These are phyloP conservation scores for Daldinia vernicosa DNA, from an alignment of 495 filamentous ascomycete genomes.

Conservation along the genomic window DNA sequence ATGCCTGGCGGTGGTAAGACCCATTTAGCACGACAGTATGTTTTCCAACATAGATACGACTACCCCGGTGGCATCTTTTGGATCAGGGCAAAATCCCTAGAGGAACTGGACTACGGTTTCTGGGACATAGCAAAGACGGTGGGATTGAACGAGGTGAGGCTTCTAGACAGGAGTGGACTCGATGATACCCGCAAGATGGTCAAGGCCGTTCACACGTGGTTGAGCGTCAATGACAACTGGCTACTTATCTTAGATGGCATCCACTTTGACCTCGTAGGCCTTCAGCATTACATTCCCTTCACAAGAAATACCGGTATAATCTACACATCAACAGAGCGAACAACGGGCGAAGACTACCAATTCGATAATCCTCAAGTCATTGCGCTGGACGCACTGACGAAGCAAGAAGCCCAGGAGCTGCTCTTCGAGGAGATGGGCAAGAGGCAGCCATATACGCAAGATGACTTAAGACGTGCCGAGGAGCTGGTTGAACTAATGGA, in stretches of 20 bases:
- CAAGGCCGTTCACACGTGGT: constrained; percentile 71
- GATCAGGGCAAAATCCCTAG: constrained; percentile 73
- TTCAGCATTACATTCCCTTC: constrained; percentile 75
- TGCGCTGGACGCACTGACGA: constrained; percentile 64
- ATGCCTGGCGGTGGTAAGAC: constrained; percentile 84
- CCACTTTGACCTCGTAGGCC: constrained; percentile 69
- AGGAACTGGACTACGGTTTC: constrained; percentile 72
- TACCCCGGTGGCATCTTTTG: constrained; percentile 84
- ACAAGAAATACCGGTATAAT: constrained; percentile 74
- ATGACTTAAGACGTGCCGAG: constrained; percentile 67
- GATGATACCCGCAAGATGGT: constrained; percentile 65
- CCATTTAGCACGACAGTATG: constrained; percentile 83
- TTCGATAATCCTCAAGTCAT: constrained; percentile 80
- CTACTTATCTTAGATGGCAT: constrained; percentile 80
- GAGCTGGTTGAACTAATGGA: constrained; percentile 76
- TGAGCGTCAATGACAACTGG: constrained; percentile 75
- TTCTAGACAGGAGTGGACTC: constrained; percentile 47
- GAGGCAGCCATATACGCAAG: constrained; percentile 65
- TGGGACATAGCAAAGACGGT: constrained; percentile 79
- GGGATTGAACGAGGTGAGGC: constrained; percentile 58
- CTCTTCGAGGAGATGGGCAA: constrained; percentile 62
- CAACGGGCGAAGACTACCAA: constrained; percentile 70
- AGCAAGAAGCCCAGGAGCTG: constrained; percentile 57
- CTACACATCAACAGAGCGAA: constrained; percentile 77
- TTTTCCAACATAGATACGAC: constrained; percentile 70